Evolutionary conservation across 2,329 filamentous ascomycete species (phyloP).

Genomic region (Fusarium sp.): DNA sequence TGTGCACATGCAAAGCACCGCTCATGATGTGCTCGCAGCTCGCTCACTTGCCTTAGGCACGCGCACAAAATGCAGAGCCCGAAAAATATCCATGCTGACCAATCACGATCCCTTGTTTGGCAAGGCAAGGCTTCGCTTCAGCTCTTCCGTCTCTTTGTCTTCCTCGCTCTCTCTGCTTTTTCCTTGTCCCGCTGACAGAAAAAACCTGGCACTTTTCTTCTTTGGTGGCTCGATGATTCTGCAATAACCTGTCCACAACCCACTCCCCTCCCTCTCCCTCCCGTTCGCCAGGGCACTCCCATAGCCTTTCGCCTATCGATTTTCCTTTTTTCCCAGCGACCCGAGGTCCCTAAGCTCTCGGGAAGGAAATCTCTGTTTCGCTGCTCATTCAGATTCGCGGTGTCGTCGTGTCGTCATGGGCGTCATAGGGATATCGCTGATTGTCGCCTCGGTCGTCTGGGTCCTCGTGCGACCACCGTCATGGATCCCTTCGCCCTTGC

Average conservation of each 20-base stretch:
- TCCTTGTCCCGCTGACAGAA: slow-evolving; percentile 35
- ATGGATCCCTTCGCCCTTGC: slow-evolving; percentile 54
- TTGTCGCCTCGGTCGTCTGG: slow-evolving; percentile 70
- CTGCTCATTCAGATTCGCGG: background rate
- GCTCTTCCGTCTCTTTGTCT: slow-evolving; percentile 1
- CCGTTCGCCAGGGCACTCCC: background rate
- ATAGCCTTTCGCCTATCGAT: slow-evolving; percentile 26
- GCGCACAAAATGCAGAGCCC: background rate
- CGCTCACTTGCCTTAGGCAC: background rate
- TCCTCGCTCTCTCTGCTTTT: slow-evolving; percentile 15
- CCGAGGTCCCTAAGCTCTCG: slow-evolving; percentile 10
- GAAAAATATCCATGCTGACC: slow-evolving; percentile 6
- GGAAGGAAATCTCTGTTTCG: slow-evolving; percentile 6
- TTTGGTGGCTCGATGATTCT: slow-evolving; percentile 45
- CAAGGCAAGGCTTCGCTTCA: slow-evolving; percentile 29
- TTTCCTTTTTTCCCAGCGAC: background rate
- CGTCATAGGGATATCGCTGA: slow-evolving; percentile 70
- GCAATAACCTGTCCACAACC: slow-evolving; percentile 47
- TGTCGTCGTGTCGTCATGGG: slow-evolving; percentile 57
- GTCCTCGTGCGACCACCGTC: slow-evolving; percentile 66
- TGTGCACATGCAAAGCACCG: background rate
- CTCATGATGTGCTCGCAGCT: background rate
- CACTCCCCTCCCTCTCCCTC: slow-evolving; percentile 24
- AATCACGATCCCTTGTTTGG: slow-evolving; percentile 23
- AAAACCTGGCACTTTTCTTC: slow-evolving; percentile 10